A percentile compares a stretch with the other conserved stretches of the same genome.
These are phyloP conservation scores for Vanilla planifolia DNA, from an alignment of 106 monocot genomes.

Conservation along the genomic window DNA sequence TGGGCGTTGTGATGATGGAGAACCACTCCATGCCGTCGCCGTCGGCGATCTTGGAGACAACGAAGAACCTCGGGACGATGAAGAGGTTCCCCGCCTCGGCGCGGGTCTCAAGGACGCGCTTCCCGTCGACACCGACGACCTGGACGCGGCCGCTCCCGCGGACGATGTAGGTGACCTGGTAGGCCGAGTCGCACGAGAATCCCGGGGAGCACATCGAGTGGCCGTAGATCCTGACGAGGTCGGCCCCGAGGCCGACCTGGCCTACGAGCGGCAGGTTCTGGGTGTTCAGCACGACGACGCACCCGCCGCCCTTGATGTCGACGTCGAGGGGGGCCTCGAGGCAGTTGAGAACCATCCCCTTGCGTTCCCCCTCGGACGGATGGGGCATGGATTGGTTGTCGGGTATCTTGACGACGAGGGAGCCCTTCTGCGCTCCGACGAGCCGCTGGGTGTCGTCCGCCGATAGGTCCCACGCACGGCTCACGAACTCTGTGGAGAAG, in stretches of 20 bases:
- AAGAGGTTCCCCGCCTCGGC: constrained; percentile 51
- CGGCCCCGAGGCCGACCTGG: constrained; percentile 72
- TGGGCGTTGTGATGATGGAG: constrained; percentile 86
- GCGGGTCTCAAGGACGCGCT: constrained; percentile 53
- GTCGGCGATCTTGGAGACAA: constrained; percentile 88
- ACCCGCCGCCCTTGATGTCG: constrained; percentile 65
- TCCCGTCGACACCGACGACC: constrained; percentile 79
- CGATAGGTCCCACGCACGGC: constrained; percentile 67
- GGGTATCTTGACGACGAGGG: constrained; percentile 54
- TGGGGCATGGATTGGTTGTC: constrained; percentile 41
- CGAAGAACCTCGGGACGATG: constrained; percentile 86
- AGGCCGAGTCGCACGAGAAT: constrained; percentile 83
- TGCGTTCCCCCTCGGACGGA: constrained; percentile 28
- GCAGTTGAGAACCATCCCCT: constrained; percentile 74
- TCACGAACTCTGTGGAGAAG: constrained; percentile 74
- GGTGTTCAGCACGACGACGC: constrained; percentile 84
- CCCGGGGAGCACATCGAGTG: constrained; percentile 91
- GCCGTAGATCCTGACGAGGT: constrained; percentile 63
- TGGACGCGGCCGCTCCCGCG: constrained; percentile 68
- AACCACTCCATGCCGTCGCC: constrained; percentile 78
- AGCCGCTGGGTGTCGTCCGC: constrained; percentile 39
- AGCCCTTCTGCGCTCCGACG: constrained; percentile 27
- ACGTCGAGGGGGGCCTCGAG: constrained; percentile 73
- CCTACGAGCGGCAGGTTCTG: constrained; percentile 69
- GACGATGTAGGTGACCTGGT: constrained; percentile 75